Evolutionary conservation across 805 yeast species (phyloP).

Genomic region (Hanseniaspora valbyensis): DNA sequence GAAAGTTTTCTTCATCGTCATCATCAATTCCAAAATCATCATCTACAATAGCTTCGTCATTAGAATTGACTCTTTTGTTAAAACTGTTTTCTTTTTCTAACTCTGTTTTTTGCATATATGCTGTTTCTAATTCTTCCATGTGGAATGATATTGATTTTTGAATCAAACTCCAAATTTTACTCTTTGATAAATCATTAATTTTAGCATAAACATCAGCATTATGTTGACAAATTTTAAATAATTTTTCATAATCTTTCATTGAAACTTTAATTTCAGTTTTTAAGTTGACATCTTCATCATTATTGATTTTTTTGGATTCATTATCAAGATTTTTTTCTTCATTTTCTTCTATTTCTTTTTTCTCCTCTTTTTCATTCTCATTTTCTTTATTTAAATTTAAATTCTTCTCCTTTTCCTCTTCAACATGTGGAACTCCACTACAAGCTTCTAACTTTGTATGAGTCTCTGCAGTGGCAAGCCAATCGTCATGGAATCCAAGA

Average conservation of each 20-base stretch:
- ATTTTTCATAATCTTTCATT: conserved; percentile 16
- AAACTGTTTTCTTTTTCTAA: background rate
- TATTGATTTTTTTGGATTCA: background rate
- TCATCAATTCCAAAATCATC: background rate
- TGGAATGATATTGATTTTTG: conserved; percentile 26
- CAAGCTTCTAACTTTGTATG: background rate
- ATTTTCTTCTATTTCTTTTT: no score
- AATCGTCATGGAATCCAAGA: conserved; percentile 13
- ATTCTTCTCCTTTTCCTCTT: background rate
- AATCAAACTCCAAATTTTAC: conserved; percentile 28
- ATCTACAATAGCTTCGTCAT: background rate
- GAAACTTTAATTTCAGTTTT: background rate
- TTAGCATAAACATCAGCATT: conserved; percentile 27
- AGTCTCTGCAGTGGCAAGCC: conserved; percentile 10
- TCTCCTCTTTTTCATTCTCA: no score
- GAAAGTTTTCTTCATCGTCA: conserved; percentile 1
- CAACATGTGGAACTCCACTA: background rate
- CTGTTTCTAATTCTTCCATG: background rate
- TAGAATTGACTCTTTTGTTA: background rate
- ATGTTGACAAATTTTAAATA: conserved; percentile 26
- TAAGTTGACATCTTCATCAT: no score
- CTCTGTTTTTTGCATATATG: background rate
- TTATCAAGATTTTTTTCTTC: no score
- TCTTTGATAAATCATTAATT: conserved; percentile 26
- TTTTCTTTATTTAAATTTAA: background rate